Percentiles rank a stretch among this genome's conserved stretches.
Conservation (phyloP, 805 yeast genomes). For the Metschnikowia lunata region DNA sequence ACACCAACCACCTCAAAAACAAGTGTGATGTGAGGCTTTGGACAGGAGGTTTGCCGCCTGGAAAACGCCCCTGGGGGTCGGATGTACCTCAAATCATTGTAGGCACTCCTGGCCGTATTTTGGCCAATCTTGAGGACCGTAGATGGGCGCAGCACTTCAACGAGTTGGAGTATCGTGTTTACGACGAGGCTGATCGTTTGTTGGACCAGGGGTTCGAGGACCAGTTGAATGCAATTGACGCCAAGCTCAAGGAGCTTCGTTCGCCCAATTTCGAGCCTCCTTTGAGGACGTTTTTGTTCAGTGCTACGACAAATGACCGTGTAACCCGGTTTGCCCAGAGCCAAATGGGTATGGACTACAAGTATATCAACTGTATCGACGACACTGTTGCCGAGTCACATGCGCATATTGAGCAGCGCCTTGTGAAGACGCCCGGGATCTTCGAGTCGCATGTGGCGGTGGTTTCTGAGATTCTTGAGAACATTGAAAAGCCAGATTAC, state of each 20-base stretch:
- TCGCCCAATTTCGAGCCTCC: constrained; percentile 17
- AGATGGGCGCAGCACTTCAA: constrained; percentile 45
- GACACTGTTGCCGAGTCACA: constrained; percentile 70
- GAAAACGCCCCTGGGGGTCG: constrained; percentile 23
- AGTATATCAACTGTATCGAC: constrained; percentile 69
- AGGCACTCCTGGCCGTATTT: constrained; percentile 86
- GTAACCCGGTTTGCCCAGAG: constrained; percentile 62
- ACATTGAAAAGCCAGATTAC: constrained; percentile 41
- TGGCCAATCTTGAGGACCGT: constrained; percentile 52
- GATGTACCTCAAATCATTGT: constrained; percentile 60
- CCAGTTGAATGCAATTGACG: constrained; percentile 56
- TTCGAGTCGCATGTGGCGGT: constrained; percentile 61
- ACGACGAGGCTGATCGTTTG: constrained; percentile 90
- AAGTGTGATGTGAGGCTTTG: constrained; percentile 32
- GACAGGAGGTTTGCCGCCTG: constrained; percentile 61
- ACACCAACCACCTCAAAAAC: constrained; percentile 16
- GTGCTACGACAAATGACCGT: constrained; percentile 78
- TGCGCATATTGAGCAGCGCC: constrained; percentile 67
- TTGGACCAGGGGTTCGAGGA: constrained; percentile 76
- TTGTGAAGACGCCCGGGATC: constrained; percentile 50
- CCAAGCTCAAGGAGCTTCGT: constrained; percentile 38
- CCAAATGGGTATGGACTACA: constrained; percentile 49
- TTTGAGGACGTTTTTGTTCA: constrained; percentile 69
- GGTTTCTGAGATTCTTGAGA: constrained; percentile 38
- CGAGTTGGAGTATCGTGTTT: constrained; percentile 58